Base-by-base conservation (phyloP, 192 early-diverging fungal genomes). In the Coemansia sp. region DNA sequence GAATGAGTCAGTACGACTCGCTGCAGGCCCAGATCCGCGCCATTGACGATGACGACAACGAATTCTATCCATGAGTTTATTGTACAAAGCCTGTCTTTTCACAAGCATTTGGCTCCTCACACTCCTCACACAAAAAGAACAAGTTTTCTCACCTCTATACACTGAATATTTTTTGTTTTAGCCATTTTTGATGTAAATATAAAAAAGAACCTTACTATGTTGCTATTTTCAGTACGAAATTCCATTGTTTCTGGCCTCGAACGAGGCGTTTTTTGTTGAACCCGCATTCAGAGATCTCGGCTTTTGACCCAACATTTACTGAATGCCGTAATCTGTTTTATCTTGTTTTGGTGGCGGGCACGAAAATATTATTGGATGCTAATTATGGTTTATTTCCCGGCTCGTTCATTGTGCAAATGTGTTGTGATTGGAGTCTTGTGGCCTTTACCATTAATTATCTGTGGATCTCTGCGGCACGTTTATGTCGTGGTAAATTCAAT, bases 1-100 rank as follows among this genome's bases (percentile, higher is more conserved):
- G 72, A 9, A 55, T 54, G 56, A 60, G 55, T 41, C 23, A 59
- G n/a, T 72, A 71, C 60, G 63, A 74, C 39, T 70, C 72, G 15
- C 58, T 67, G n/a, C 54, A 62, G 39, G 77, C 72, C 1, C 77
- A 80, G 59, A 65, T 80, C 49, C 65, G 62, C 6, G 77, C 66
- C 47, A 74, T 80, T 48, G 77, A 80, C 55, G 77, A 74, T 29
- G 77, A 74, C 52, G 77, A 80, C 67, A 69, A 80, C 60, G 77
- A 73, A 54, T 80, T 69, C 37, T 79, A 72, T 58, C 35, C 62
- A 22, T 71, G 60, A 63, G 50, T 39, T 8, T 19, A 52, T 19
- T 19, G 50, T 32, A 25, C 14, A 52, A 17, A 52, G 11, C 23
- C 9, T 52, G 19, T 53, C 23, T 53, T 22, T 12, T 22, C 41